Evolutionary conservation across 2,329 filamentous ascomycete genomes (phyloP).

Genomic region (Colletotrichum sojae): DNA sequence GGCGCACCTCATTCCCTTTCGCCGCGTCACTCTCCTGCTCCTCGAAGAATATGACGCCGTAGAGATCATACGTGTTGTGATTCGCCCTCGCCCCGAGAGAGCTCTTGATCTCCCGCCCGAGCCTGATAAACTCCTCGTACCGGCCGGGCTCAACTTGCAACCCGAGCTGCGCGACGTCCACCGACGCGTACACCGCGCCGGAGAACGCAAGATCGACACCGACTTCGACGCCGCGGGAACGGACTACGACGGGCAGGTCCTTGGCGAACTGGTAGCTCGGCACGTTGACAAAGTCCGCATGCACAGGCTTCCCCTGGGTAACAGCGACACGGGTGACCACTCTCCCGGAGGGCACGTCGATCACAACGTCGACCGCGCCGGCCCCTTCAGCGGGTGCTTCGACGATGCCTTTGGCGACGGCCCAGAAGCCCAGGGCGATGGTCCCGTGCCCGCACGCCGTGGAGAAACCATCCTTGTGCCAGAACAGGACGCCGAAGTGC

Average conservation of each 20-base stretch:
- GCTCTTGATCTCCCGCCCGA: conserved; percentile 32
- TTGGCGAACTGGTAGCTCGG: conserved; percentile 24
- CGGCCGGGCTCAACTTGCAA: conserved; percentile 15
- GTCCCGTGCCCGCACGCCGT: conserved; percentile 47
- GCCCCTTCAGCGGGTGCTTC: background rate
- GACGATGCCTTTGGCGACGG: conserved; percentile 33
- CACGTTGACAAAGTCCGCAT: conserved; percentile 35
- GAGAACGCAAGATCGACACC: conserved; percentile 23
- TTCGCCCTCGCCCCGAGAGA: conserved; percentile 19
- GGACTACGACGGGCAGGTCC: background rate
- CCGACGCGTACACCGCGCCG: conserved; percentile 31
- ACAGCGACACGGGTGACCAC: conserved; percentile 15
- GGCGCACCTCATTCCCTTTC: conserved; percentile 2
- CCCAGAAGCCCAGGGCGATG: conserved; percentile 47
- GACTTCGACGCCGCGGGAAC: background rate
- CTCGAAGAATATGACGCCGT: conserved; percentile 37
- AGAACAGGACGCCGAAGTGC: conserved; percentile 46
- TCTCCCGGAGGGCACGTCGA: conserved; percentile 32
- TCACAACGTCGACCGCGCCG: conserved; percentile 24
- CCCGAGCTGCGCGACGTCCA: conserved; percentile 21
- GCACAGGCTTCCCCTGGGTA: conserved; percentile 2
- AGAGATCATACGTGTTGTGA: conserved; percentile 13
- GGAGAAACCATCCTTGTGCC: conserved; percentile 49
- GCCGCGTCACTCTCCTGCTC: conserved; percentile 5
- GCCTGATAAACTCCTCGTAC: conserved; percentile 16